Percentiles rank a stretch among this genome's conserved stretches.
These are phyloP conservation scores for Fusarium ambrosium DNA, from an alignment of 2,329 filamentous ascomycete genomes.

Conservation along the genomic window DNA sequence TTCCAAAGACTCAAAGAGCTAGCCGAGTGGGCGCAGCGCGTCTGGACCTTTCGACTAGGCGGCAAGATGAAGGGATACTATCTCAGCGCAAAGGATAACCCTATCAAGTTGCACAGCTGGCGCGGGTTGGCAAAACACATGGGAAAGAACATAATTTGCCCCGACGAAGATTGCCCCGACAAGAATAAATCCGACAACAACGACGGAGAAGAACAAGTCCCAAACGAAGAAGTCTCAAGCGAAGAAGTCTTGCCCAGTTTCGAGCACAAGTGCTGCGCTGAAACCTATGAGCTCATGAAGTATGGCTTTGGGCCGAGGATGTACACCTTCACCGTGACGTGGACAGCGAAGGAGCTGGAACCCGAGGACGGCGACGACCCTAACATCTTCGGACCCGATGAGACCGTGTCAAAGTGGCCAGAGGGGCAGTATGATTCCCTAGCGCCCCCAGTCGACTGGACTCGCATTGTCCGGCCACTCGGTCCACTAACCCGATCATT, in stretches of 20 bases:
- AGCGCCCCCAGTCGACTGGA: no score
- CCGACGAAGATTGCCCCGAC: neutral
- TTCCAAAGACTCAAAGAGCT: conserved; percentile 6
- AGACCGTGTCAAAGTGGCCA: neutral
- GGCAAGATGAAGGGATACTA: conserved; percentile 30
- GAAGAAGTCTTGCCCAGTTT: neutral
- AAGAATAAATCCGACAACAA: neutral
- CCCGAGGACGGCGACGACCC: conserved; percentile 17
- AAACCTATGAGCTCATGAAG: neutral
- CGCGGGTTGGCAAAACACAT: neutral
- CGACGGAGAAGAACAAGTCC: neutral
- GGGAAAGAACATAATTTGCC: neutral
- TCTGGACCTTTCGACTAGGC: conserved; percentile 30
- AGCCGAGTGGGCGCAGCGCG: conserved; percentile 28
- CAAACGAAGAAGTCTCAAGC: neutral
- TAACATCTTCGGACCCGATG: neutral
- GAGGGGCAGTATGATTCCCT: neutral
- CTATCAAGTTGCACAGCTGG: conserved; percentile 19
- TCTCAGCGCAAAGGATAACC: conserved; percentile 17
- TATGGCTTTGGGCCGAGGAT: conserved; percentile 14
- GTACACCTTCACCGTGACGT: conserved; percentile 28
- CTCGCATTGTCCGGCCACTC: no score
- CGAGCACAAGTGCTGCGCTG: neutral
- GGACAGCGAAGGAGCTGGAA: conserved; percentile 22
- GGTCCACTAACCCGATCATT: no score